phyloP scores from a whole-genome alignment of 2,329 filamentous ascomycete species.

The Botryotinia convoluta region DNA sequence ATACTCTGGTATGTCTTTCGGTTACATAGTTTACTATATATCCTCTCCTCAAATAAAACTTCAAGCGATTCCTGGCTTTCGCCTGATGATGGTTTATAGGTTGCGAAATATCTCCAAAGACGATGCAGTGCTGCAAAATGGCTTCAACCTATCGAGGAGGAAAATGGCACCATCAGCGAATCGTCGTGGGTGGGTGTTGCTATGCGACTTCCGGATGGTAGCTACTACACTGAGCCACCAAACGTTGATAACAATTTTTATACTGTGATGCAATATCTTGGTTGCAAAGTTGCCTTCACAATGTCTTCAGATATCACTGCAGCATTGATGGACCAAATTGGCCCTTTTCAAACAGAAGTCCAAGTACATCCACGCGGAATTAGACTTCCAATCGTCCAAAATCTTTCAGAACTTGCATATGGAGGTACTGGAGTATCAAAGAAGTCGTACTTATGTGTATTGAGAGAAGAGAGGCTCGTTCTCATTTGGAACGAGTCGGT shows the following conservation, averaged over 20 bases:
- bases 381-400: constrained; percentile 43
- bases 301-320: constrained; percentile 49
- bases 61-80: background rate
- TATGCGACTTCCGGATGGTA: constrained; percentile 25
- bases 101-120: constrained; percentile 25
- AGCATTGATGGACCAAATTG: constrained; percentile 31
- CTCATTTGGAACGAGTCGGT: constrained; percentile 30
- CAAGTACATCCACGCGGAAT: constrained; percentile 22
- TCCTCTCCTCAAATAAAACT: background rate
- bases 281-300: constrained; percentile 43
- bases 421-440: constrained; percentile 17
- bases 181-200: constrained; percentile 25
- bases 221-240: constrained; percentile 24
- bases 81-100: constrained; percentile 19
- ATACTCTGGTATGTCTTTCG: constrained; percentile 22
- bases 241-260: constrained; percentile 22
- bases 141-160: constrained; percentile 22
- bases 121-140: constrained; percentile 25
- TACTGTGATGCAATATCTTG: constrained; percentile 21
- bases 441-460: constrained; percentile 25
- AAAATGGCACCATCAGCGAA: constrained; percentile 21
- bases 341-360: constrained; percentile 27
- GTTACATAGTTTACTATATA: background rate
- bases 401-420: constrained; percentile 49
- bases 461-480: constrained; percentile 27